Evolutionary conservation across 495 filamentous ascomycete species (phyloP).

Genomic region (Daldinia childiae): DNA sequence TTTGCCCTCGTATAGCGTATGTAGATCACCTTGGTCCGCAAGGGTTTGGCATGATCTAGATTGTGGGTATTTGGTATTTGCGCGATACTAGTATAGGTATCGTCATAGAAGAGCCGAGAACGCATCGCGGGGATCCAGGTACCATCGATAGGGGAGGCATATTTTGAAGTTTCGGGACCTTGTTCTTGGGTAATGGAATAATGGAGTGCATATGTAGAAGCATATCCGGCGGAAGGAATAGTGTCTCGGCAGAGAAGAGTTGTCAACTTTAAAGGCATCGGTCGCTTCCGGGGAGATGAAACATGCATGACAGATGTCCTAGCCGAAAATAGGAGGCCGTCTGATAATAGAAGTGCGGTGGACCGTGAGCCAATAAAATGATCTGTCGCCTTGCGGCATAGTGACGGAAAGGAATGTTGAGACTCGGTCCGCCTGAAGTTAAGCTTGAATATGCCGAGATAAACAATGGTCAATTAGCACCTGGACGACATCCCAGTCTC

Average conservation of each 20-base stretch:
- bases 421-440: background rate
- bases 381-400: background rate
- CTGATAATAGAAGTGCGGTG: background rate
- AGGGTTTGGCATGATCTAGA: background rate
- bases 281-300: background rate
- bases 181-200: background rate
- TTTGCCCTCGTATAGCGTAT: background rate
- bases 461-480: background rate
- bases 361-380: background rate
- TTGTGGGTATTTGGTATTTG: background rate
- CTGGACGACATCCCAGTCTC: background rate
- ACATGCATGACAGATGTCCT: background rate
- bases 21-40: background rate
- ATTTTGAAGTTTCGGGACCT: background rate
- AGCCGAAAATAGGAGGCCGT: background rate
- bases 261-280: background rate
- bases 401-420: background rate
- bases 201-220: conserved; percentile 2
- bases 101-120: background rate
- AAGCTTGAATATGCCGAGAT: background rate
- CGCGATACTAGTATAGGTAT: background rate
- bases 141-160: background rate
- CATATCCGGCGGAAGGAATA: background rate
- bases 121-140: background rate
- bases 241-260: background rate